Evolutionary conservation across 352 stramenopile species (phyloP), one percentile per base, ranked within the genome.

Genomic region (Pythium plurisporium): DNA sequence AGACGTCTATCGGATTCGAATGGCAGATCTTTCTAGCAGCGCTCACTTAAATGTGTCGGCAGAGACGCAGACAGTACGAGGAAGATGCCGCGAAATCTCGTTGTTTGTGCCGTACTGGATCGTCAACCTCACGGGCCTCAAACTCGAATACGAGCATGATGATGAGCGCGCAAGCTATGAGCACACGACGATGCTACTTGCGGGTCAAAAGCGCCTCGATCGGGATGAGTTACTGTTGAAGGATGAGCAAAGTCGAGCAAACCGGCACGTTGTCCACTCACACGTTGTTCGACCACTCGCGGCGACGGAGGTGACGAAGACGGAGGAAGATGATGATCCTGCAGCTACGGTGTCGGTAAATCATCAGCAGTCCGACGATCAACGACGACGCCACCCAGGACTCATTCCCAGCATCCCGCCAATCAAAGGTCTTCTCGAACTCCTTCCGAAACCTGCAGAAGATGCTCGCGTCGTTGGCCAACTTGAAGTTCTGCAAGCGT

Each of bases 101-200:
- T 58, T 95, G n/a, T 94, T 85, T 51, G 82, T 93, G 11, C 86
- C 86, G 14, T 95, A 94, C 63, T 95, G 86, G 86, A 90, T 95
- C 46, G 80, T 95, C 23, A 95, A 95, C 51, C 63, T 93, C 45
- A 94, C 83, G 12, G 82, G 82, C 0, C 59, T 95, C 9, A 83
- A 90, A 62, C 69, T 95, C 12, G 86, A 95, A 46, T 94, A 87
- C 55, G 79, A 90, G 67, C 87, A 85, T 41, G 86, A 94, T 30
- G 72, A 89, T 54, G 82, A 89, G n/a, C 70, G 71, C 48, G 81
- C 81, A 29, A 73, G 70, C 7, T 65, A 75, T 27, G 86, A 93
- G 42, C 83, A 95, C 51, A 56, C 65, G 17, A 90, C 75, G 8
- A 76, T 74, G 78, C 79, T 90, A 14, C 60, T 93, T 7, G 82